These are phyloP conservation scores for Hyaloperonospora arabidopsidis DNA, from an alignment of 352 stramenopile species.

Conservation along the genomic window DNA sequence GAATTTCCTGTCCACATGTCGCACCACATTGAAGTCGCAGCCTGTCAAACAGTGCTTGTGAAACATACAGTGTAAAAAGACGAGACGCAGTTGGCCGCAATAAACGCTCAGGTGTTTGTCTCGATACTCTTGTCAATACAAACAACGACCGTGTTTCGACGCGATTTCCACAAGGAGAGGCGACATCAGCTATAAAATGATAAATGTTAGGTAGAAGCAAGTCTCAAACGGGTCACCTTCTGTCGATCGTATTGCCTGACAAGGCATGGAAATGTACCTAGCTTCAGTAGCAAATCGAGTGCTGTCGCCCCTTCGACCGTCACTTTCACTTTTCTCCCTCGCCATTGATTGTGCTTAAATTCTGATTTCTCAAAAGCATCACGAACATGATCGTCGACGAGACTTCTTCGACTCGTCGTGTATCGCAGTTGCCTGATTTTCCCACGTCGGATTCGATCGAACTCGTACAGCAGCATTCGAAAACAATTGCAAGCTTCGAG, in stretches of 20 bases:
- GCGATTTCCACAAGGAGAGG: constrained; percentile 2
- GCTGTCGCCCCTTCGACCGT: constrained; percentile 1
- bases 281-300: neutral
- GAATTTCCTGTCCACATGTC: constrained; percentile 22
- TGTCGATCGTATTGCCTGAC: too few relatives aligned
- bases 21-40: constrained; percentile 7
- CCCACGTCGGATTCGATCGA: constrained; percentile 1
- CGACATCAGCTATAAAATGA: constrained; percentile 3
- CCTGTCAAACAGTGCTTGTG: neutral
- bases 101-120: too few relatives aligned
- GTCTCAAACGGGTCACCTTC: too few relatives aligned
- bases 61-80: too few relatives aligned
- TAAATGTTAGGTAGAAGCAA: neutral
- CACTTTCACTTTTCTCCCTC: neutral
- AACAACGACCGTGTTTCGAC: constrained; percentile 10
- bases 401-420: constrained; percentile 3
- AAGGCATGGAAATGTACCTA: neutral
- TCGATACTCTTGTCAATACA: too few relatives aligned
- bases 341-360: too few relatives aligned
- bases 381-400: constrained; percentile 20
- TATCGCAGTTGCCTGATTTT: constrained; percentile 6
- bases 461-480: constrained; percentile 13
- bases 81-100: too few relatives aligned
- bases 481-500: neutral
- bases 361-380: too few relatives aligned